A percentile compares a stretch with the other conserved stretches of the same genome.
These are phyloP conservation scores for Obelidium mucronatum DNA, from an alignment of 192 early-diverging fungal genomes.

Conservation along the genomic window DNA sequence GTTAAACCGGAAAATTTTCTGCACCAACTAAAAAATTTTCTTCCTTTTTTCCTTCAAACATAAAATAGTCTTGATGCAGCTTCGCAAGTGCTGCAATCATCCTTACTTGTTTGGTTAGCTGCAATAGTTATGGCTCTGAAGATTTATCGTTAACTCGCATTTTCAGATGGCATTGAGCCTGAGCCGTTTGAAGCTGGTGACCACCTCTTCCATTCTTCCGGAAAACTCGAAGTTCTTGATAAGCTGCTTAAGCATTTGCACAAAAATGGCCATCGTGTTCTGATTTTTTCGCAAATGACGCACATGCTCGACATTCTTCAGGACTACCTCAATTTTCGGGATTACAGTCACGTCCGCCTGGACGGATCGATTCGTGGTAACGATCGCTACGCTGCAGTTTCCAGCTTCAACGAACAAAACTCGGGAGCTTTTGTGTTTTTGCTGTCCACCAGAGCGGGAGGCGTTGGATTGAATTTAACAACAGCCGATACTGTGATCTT, in stretches of 20 bases:
- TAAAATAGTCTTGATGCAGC: slow-evolving; percentile 34
- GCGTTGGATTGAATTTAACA: slow-evolving; percentile 79
- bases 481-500: slow-evolving; percentile 84
- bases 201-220: slow-evolving; percentile 34
- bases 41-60: slow-evolving; percentile 8
- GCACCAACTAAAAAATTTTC: neutral
- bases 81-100: slow-evolving; percentile 40
- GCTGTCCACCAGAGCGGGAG: slow-evolving; percentile 82
- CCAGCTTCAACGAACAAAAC: slow-evolving; percentile 59
- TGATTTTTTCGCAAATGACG: slow-evolving; percentile 48
- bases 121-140: neutral
- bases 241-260: slow-evolving; percentile 17
- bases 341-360: slow-evolving; percentile 74
- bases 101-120: slow-evolving; percentile 28
- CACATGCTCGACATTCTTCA: slow-evolving; percentile 49
- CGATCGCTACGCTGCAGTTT: slow-evolving; percentile 73
- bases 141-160: no score
- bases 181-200: slow-evolving; percentile 40
- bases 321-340: slow-evolving; percentile 77
- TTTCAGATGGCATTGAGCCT: slow-evolving; percentile 39
- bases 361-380: slow-evolving; percentile 87
- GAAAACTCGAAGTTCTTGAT: slow-evolving; percentile 35
- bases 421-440: slow-evolving; percentile 83
- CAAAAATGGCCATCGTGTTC: slow-evolving; percentile 8
- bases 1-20: no score